Evolutionary conservation across 257 asterid species (phyloP).

Genomic region (Solanum chilense): DNA sequence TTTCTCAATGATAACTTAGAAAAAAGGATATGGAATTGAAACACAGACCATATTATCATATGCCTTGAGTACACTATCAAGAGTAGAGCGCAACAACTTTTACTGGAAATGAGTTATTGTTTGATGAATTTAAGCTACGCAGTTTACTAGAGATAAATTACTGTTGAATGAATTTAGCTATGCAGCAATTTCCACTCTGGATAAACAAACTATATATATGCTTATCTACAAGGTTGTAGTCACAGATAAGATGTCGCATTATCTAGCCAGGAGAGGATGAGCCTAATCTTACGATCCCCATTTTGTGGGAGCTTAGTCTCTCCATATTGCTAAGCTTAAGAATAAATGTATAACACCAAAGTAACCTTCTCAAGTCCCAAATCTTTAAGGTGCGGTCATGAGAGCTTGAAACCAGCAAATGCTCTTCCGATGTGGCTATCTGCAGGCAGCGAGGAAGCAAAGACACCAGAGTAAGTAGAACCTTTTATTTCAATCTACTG

Average conservation of each 20-base stretch:
- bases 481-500: not conserved
- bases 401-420: conserved; percentile 85
- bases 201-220: not conserved
- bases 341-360: not conserved
- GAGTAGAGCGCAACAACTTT: not conserved
- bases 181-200: not conserved
- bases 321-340: not conserved
- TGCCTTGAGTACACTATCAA: not conserved
- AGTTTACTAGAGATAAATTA: not conserved
- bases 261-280: not conserved
- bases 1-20: not conserved
- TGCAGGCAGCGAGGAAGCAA: conserved; percentile 26
- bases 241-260: not conserved
- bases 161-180: not conserved
- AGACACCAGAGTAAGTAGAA: not conserved
- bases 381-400: conserved; percentile 74
- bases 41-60: not conserved
- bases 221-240: not conserved
- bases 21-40: not conserved
- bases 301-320: not conserved
- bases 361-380: conserved; percentile 97
- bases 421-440: conserved; percentile 74
- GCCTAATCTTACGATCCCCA: not conserved
- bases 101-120: not conserved
- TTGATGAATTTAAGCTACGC: not conserved